Conservation (phyloP, 257 asterid genomes). For the Solanum gracilifrons region DNA sequence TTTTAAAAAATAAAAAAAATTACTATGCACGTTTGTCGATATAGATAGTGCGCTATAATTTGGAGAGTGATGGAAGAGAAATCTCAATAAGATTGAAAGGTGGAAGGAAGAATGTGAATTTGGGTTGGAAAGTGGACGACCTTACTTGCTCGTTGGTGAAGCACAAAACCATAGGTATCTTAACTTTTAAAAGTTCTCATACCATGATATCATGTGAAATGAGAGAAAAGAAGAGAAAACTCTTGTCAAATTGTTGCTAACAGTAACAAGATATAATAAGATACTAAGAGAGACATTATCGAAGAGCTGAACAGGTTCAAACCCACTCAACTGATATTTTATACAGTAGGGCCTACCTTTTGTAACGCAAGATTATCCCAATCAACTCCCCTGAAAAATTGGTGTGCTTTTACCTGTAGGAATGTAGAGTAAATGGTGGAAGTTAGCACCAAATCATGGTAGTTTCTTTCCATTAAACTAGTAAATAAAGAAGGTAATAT, state of each 20-base stretch:
- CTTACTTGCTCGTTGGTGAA: not conserved
- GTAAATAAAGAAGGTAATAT: not conserved
- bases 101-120: not conserved
- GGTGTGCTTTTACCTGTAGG: constrained; percentile 72
- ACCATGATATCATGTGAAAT: not conserved
- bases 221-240: not conserved
- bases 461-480: not conserved
- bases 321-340: not conserved
- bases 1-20: not conserved
- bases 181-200: not conserved
- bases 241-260: not conserved
- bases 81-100: not conserved
- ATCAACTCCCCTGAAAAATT: constrained; percentile 82
- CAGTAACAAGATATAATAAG: not conserved
- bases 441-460: not conserved
- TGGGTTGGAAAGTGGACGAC: not conserved
- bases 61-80: not conserved
- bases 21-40: not conserved
- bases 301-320: not conserved
- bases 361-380: constrained; percentile 87
- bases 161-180: not conserved
- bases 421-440: constrained; percentile 11
- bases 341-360: constrained; percentile 37
- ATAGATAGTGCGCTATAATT: not conserved
- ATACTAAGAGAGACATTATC: not conserved